Evolutionary conservation across 1,139 yeast species (phyloP), one percentile per base, ranked within the genome.

Genomic region (Hansenula lynferdii): DNA sequence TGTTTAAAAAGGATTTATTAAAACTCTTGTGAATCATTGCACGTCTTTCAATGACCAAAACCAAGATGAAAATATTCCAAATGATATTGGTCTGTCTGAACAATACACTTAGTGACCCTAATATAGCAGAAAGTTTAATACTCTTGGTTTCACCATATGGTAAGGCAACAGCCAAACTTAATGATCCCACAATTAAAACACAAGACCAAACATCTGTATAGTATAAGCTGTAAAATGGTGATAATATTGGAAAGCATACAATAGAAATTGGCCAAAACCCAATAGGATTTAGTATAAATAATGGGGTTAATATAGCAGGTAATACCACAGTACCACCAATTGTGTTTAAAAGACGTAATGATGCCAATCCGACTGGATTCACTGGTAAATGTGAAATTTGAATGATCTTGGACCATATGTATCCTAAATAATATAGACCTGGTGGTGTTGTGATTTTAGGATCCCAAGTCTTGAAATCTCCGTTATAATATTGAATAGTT

Each of bases 191-290:
- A 8, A 90, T 72, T 31, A 86, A 63, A 0, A 85, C 70, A 0
- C 94, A 76, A 0, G 97, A 77, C 97, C 97, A 89, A 2, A 89
- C 81, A 58, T 92, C 98, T 0, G 99, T 92, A 61, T 92, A 94
- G 61, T 80, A 94, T 34, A 92, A 62, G 35, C 80, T 77, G 50
- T 83, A 80, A 58, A 80, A 92, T 9, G 89, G 72, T 30, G 80
- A 70, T 40, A 90, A 54, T 39, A 90, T 65, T 1, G 99, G 97
- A 50, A 80, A 77, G 12, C 77, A 57, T 29, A 72, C 62, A 8
- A 85, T 49, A 28, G 76, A 69, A 0, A 72, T 57, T 0, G 70
- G 58, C 71, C 77, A 70, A 48, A 69, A 70, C 16, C 73, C 75
- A 25, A 50, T 56, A 16, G 69, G 66, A 39, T 57, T 60, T 45